Evolutionary conservation across 1,284 basidiomycete species (phyloP).

Genomic region (Microbotryomycetes sp.): DNA sequence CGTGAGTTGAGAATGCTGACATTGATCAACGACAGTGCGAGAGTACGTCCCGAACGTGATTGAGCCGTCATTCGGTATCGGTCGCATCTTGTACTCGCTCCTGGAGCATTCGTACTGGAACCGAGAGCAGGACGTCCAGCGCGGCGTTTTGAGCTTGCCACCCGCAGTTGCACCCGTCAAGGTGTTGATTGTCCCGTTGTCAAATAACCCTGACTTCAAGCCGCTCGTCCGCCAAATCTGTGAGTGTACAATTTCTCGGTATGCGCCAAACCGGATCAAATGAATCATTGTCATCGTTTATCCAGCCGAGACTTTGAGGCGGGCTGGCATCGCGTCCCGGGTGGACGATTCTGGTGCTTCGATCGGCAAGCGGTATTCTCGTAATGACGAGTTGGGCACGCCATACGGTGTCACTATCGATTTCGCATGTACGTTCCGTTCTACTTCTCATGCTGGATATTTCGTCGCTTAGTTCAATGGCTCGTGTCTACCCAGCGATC

Average conservation of each 20-base stretch:
- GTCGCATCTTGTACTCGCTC: slow-evolving; percentile 87
- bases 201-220: slow-evolving; percentile 74
- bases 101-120: slow-evolving; percentile 97
- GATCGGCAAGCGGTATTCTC: slow-evolving; percentile 93
- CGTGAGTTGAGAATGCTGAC: too few species aligned
- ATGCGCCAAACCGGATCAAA: too few species aligned
- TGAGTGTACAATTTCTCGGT: slow-evolving; percentile 54
- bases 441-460: neutral
- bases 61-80: slow-evolving; percentile 96
- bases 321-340: slow-evolving; percentile 78
- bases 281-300: slow-evolving; percentile 4
- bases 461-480: neutral
- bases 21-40: slow-evolving; percentile 53
- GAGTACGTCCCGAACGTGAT: slow-evolving; percentile 97
- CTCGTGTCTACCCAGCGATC: slow-evolving; percentile 50
- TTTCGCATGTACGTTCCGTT: slow-evolving; percentile 73
- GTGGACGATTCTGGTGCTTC: slow-evolving; percentile 93
- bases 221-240: slow-evolving; percentile 83
- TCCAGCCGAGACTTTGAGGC: slow-evolving; percentile 74
- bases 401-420: slow-evolving; percentile 95
- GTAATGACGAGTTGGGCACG: slow-evolving; percentile 97
- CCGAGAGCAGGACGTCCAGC: slow-evolving; percentile 80
- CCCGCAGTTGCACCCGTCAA: slow-evolving; percentile 91
- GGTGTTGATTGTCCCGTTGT: slow-evolving; percentile 92
- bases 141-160: slow-evolving; percentile 83